A percentile compares a stretch with the other conserved stretches of the same genome.
phyloP scores from a whole-genome alignment of 192 early-diverging fungal species.

The Chytriomyces sp. region DNA sequence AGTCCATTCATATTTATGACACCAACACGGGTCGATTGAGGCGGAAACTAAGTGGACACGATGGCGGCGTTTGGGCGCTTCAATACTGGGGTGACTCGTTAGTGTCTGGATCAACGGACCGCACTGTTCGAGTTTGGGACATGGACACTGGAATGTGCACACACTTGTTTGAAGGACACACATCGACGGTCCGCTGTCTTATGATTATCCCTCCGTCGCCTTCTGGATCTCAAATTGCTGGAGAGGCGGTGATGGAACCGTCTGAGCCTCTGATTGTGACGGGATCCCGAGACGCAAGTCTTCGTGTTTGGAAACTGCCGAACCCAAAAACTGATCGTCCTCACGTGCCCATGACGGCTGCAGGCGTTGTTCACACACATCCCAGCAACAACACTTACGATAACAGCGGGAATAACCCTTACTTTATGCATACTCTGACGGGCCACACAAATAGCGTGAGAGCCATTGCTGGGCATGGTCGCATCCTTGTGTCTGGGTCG shows the following conservation, averaged over 20 bases:
- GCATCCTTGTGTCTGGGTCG: slow-evolving; percentile 85
- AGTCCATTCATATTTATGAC: slow-evolving; percentile 92
- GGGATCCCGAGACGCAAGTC: slow-evolving; percentile 90
- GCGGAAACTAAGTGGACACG: slow-evolving; percentile 76
- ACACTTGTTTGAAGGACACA: slow-evolving; percentile 93
- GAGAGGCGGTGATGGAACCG: slow-evolving; percentile 34
- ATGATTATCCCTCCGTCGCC: slow-evolving; percentile 81
- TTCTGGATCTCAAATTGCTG: slow-evolving; percentile 17
- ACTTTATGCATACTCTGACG: slow-evolving; percentile 75
- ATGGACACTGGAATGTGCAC: slow-evolving; percentile 87
- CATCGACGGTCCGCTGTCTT: slow-evolving; percentile 91
- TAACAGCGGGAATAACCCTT: slow-evolving; percentile 65
- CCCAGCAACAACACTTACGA: slow-evolving; percentile 9
- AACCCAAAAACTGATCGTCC: slow-evolving; percentile 67
- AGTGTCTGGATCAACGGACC: slow-evolving; percentile 93
- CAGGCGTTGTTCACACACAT: slow-evolving; percentile 41
- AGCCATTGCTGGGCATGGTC: slow-evolving; percentile 88
- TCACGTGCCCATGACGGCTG: slow-evolving; percentile 43
- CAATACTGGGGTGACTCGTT: slow-evolving; percentile 87
- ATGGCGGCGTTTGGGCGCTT: slow-evolving; percentile 98
- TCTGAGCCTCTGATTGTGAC: slow-evolving; percentile 80
- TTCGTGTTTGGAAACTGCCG: slow-evolving; percentile 92
- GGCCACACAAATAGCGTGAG: slow-evolving; percentile 93
- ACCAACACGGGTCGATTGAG: slow-evolving; percentile 76
- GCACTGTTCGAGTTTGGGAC: slow-evolving; percentile 96